phyloP scores from a whole-genome alignment of 768 basidiomycete genomes.

The Amanita pallidorosea region DNA sequence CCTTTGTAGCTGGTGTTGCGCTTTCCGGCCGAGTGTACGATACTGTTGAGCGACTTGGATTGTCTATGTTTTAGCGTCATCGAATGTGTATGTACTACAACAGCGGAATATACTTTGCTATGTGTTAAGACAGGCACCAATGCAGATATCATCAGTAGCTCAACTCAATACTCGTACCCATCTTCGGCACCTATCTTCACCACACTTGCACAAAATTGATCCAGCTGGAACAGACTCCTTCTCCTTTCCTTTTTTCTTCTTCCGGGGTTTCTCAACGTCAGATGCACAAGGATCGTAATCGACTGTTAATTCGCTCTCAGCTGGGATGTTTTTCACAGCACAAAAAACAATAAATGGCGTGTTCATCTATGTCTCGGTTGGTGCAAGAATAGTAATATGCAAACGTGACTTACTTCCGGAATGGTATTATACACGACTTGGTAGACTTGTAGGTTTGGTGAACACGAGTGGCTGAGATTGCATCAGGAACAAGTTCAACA shows the following conservation, averaged over 20 bases:
- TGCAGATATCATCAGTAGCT: not conserved
- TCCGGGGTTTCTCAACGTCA: not conserved
- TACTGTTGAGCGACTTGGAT: not conserved
- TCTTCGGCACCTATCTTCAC: conserved; percentile 22
- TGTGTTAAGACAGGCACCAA: too few relatives aligned
- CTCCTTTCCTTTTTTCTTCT: conserved; percentile 1
- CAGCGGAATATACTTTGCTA: too few relatives aligned
- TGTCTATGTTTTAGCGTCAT: not conserved
- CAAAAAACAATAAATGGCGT: conserved; percentile 56
- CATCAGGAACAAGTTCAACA: not conserved
- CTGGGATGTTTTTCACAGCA: conserved; percentile 34
- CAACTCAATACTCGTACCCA: conserved; percentile 17
- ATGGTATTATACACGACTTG: conserved; percentile 55
- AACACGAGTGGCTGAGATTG: conserved; percentile 50
- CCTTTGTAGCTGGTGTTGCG: not conserved
- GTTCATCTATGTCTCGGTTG: conserved; percentile 30
- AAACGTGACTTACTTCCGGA: conserved; percentile 29
- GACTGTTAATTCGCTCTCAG: conserved; percentile 47
- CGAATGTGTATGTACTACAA: too few relatives aligned
- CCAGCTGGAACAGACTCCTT: conserved; percentile 20
- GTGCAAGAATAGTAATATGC: not conserved
- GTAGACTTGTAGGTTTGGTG: conserved; percentile 46
- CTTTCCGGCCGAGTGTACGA: not conserved
- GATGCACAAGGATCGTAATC: conserved; percentile 44
- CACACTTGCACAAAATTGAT: conserved; percentile 26